A percentile compares a stretch with the other conserved stretches of the same genome.
phyloP scores from a whole-genome alignment of 1,284 basidiomycete genomes.

The Apiotrichum mycotoxinovorans region DNA sequence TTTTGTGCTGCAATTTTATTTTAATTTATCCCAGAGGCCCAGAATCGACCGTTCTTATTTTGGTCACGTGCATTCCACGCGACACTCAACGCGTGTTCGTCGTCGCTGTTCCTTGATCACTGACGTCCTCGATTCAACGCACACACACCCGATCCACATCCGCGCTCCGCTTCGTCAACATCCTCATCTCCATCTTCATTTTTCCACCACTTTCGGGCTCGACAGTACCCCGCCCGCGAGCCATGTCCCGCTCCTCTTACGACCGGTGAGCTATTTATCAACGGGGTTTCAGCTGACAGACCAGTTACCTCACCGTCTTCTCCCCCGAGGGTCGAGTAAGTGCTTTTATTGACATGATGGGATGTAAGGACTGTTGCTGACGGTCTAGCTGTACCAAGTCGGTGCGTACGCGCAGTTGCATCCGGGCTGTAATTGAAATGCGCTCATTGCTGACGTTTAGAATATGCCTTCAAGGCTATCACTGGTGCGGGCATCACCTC shows the following conservation, averaged over 20 bases:
- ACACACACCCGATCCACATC: not conserved
- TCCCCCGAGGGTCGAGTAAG: conserved; percentile 52
- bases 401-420: conserved; percentile 73
- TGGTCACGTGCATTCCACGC: not conserved
- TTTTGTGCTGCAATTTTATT: not conserved
- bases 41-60: no score
- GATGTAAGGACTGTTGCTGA: conserved; percentile 1
- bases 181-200: no score
- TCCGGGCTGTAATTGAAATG: no score
- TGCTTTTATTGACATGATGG: not conserved
- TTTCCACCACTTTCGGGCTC: not conserved
- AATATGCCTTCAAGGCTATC: conserved; percentile 99
- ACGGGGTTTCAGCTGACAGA: conserved; percentile 12
- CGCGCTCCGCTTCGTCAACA: not conserved
- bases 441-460: conserved; percentile 50
- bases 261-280: conserved; percentile 36
- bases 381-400: conserved; percentile 73
- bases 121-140: conserved; percentile 12
- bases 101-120: conserved; percentile 2
- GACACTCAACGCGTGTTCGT: conserved; percentile 10
- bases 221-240: conserved; percentile 4
- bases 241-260: conserved; percentile 49
- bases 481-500: conserved; percentile 93
- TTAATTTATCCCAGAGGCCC: not conserved
- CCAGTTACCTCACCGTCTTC: conserved; percentile 54